Conservation (phyloP, 2,329 filamentous ascomycete genomes). For the Xylariomycetidae sp. region DNA sequence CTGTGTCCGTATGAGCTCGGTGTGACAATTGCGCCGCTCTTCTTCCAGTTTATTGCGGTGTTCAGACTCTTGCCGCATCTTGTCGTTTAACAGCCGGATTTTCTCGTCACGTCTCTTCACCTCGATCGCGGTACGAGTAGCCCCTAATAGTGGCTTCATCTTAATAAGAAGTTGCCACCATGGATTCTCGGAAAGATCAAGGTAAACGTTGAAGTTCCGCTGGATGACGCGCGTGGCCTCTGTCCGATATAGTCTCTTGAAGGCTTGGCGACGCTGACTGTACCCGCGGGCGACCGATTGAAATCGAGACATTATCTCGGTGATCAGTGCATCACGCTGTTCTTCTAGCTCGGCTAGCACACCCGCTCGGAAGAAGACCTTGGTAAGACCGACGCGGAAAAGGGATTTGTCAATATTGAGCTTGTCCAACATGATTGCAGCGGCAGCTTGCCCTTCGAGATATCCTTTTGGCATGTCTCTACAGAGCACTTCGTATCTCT, state of each 20-base stretch:
- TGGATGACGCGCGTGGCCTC: conserved; percentile 95
- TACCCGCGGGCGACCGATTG: conserved; percentile 91
- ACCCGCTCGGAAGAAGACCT: conserved; percentile 96
- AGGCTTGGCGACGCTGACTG: conserved; percentile 77
- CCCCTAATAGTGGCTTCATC: conserved; percentile 92
- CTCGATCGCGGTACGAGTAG: conserved; percentile 85
- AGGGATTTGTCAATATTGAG: conserved; percentile 79
- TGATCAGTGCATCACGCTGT: conserved; percentile 85
- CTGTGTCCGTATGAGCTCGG: conserved; percentile 84
- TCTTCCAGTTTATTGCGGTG: conserved; percentile 82
- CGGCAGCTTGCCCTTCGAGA: conserved; percentile 81
- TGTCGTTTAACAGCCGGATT: conserved; percentile 80
- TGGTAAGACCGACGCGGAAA: conserved; percentile 91
- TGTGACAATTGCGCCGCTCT: conserved; percentile 79
- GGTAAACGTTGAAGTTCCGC: conserved; percentile 86
- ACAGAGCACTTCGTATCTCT: conserved; percentile 93
- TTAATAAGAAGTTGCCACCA: conserved; percentile 96
- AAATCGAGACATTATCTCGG: conserved; percentile 89
- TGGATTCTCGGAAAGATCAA: conserved; percentile 83
- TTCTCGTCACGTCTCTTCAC: conserved; percentile 93
- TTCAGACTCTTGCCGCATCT: conserved; percentile 71
- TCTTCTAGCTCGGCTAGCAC: conserved; percentile 96
- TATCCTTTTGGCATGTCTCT: conserved; percentile 84
- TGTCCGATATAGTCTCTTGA: conserved; percentile 89
- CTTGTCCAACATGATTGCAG: conserved; percentile 82